Evolutionary conservation across 2,329 filamentous ascomycete species (phyloP).

Genomic region (Pseudogymnoascus sp.): DNA sequence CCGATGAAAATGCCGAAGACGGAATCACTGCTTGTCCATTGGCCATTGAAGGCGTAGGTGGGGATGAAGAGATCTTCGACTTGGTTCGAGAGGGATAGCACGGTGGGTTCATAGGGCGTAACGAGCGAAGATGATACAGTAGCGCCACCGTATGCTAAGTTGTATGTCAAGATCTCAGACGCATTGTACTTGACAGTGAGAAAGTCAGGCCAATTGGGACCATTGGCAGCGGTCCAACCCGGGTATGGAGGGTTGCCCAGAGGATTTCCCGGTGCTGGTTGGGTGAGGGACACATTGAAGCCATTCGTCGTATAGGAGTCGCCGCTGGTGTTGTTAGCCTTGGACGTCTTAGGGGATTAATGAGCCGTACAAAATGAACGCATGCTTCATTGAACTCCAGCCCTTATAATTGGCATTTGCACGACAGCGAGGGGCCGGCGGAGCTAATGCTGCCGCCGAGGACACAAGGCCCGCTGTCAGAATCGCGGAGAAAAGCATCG

Average conservation of each 20-base stretch:
- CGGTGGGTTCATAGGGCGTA: conserved; percentile 28
- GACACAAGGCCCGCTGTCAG: neutral
- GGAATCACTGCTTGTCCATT: conserved; percentile 32
- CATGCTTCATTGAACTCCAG: conserved; percentile 33
- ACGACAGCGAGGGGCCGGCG: conserved; percentile 14
- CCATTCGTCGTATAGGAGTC: conserved; percentile 35
- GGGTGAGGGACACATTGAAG: conserved; percentile 29
- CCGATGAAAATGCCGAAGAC: conserved; percentile 46
- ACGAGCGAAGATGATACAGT: conserved; percentile 33
- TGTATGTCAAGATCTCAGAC: conserved; percentile 40
- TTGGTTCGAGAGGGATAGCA: conserved; percentile 32
- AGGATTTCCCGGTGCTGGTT: conserved; percentile 31
- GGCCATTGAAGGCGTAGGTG: conserved; percentile 28
- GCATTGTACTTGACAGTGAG: conserved; percentile 37
- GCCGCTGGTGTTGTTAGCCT: conserved; percentile 24
- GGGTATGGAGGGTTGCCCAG: conserved; percentile 34
- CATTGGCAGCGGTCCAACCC: conserved; percentile 35
- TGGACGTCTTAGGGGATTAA: neutral
- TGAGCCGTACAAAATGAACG: conserved; percentile 35
- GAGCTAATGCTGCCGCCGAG: neutral
- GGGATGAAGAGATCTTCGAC: conserved; percentile 35
- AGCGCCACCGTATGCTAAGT: conserved; percentile 40
- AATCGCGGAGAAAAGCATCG: neutral
- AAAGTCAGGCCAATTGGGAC: conserved; percentile 49
- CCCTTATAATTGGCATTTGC: conserved; percentile 29